Evolutionary conservation across 192 early-diverging fungal species (phyloP).

Genomic region (Podila epigama): DNA sequence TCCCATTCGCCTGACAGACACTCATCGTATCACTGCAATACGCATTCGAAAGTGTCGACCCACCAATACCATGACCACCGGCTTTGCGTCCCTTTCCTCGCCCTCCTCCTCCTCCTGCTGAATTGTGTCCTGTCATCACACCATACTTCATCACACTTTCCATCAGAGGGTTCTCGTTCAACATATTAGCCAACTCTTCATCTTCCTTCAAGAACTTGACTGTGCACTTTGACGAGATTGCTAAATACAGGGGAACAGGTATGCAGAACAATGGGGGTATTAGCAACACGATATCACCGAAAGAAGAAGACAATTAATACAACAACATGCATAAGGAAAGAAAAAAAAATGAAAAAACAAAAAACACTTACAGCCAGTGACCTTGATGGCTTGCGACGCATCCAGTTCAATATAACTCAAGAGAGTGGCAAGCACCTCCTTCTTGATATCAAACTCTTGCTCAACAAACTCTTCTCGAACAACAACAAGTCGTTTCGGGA

Average conservation of each 20-base stretch:
- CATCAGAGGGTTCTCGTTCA: conserved; percentile 11
- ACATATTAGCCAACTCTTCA: conserved; percentile 16
- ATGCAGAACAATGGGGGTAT: too few species aligned
- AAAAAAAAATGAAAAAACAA: neutral
- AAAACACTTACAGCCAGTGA: conserved; percentile 14
- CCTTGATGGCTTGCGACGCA: conserved; percentile 27
- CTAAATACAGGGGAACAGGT: too few species aligned
- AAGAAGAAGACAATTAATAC: too few species aligned
- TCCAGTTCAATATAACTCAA: conserved; percentile 46
- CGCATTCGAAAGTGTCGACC: conserved; percentile 33
- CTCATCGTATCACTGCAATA: conserved; percentile 35
- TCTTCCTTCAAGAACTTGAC: conserved; percentile 31
- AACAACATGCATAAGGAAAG: too few species aligned
- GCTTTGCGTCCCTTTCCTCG: conserved; percentile 9
- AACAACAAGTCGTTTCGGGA: conserved; percentile 19
- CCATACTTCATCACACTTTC: conserved; percentile 33
- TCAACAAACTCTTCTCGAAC: conserved; percentile 27
- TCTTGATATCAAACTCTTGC: conserved; percentile 47
- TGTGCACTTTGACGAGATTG: conserved; percentile 36
- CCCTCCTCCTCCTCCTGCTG: neutral
- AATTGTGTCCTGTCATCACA: conserved; percentile 25
- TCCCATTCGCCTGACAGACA: conserved; percentile 20
- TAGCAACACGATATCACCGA: too few species aligned
- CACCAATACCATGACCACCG: conserved; percentile 14
- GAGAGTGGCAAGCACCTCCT: conserved; percentile 38